Percentiles rank a stretch among this genome's conserved stretches.
Conservation (phyloP, 2,329 filamentous ascomycete genomes). For the Trichoderma gracile region DNA sequence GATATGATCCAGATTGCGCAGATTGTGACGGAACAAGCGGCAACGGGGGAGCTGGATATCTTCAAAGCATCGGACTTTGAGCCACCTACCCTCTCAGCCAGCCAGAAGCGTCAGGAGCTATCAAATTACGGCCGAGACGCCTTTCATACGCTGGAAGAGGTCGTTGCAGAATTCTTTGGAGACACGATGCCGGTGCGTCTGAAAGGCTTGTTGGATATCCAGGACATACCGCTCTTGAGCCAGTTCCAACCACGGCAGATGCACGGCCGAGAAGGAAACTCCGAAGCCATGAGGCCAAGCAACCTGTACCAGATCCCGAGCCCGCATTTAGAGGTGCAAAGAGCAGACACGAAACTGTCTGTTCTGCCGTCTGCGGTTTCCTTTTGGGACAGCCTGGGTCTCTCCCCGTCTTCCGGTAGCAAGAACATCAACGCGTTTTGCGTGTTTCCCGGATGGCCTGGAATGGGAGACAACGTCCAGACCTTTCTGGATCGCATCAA, state of each 20-base stretch:
- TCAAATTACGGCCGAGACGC: constrained; percentile 48
- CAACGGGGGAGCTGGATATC: constrained; percentile 51
- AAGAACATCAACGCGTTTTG: constrained; percentile 74
- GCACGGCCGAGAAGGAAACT: constrained; percentile 43
- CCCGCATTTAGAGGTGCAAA: constrained; percentile 71
- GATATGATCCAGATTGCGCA: constrained; percentile 68
- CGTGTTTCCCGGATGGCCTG: constrained; percentile 66
- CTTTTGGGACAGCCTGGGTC: constrained; percentile 80
- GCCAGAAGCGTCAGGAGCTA: constrained; percentile 46
- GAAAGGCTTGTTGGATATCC: constrained; percentile 56
- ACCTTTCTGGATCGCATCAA: constrained; percentile 68
- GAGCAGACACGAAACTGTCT: constrained; percentile 69
- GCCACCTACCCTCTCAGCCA: constrained; percentile 31
- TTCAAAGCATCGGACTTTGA: constrained; percentile 31
- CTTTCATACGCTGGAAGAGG: constrained; percentile 50
- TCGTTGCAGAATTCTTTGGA: constrained; percentile 48
- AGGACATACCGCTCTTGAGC: constrained; percentile 56
- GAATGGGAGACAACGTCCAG: constrained; percentile 60
- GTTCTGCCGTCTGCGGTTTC: constrained; percentile 71
- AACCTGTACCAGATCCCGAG: constrained; percentile 64
- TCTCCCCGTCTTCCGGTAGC: constrained; percentile 67
- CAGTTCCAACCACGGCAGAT: constrained; percentile 53
- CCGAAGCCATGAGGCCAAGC: constrained; percentile 51
- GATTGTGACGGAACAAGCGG: constrained; percentile 69
- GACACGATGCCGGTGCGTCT: constrained; percentile 42